Evolutionary conservation across 2,329 filamentous ascomycete species (phyloP), one percentile per base, ranked within the genome.

Genomic region (Geosmithia flava): DNA sequence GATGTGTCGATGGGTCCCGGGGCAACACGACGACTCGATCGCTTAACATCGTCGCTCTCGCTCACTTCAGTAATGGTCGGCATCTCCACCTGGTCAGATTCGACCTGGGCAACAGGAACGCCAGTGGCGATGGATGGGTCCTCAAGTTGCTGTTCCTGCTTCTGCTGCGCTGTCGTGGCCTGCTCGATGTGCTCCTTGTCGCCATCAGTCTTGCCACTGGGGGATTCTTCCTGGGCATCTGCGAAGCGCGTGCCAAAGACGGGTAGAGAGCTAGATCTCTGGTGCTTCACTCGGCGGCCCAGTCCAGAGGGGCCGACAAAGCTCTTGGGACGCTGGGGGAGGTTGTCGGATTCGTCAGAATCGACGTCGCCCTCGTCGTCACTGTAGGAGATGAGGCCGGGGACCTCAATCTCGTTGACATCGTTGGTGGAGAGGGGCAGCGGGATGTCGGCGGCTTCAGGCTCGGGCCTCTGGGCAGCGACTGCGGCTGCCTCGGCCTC

Each of bases 331-430:
- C 76, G 69, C 19, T 52, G 46, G 2, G 58, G 47, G 19, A 53
- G 51, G 5, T 52, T 51, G 10, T 59, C 52, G 5, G 42, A 7
- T 30, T 70, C 55, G 51, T 68, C 56, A 1, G 62, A 57, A 1
- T 65, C 62, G 1, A 65, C 62, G 4, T 64, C 60, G 2, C 68
- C 62, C 8, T 84, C 83, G 15, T 83, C 81, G 49, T 87, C 81
- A 49, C 72, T 78, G 53, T 80, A 74, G 13, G 62, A 63, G 1
- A 75, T 78, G 5, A 88, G 70, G 0, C 84, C 85, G 3, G 85
- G 85, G 43, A 88, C 76, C 57, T 93, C 85, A 42, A 94, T 93
- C 59, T 94, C 87, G 44, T 83, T 75, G 7, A 91, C 67, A 58
- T 94, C 87, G 45, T 80, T 74, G 37, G 78, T 71, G 20, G 71